These are phyloP conservation scores for Dioscorea dumetorum DNA, from an alignment of 106 monocot genomes.

Conservation along the genomic window DNA sequence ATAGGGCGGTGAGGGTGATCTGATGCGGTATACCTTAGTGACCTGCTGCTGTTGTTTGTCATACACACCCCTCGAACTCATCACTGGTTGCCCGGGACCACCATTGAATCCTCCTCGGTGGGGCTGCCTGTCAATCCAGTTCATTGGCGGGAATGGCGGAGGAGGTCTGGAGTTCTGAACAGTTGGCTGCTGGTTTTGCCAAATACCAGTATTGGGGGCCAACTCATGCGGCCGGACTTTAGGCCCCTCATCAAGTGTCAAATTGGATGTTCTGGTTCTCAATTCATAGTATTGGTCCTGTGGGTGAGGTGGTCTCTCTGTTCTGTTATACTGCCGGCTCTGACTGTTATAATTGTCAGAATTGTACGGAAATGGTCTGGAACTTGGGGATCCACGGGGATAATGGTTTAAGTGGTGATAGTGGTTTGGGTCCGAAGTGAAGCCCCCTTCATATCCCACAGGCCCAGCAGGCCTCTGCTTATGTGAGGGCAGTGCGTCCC, in stretches of 20 bases:
- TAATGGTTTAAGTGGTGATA: constrained; percentile 5
- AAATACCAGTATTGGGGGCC: constrained; percentile 22
- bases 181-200: constrained; percentile 18
- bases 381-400: constrained; percentile 13
- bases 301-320: constrained; percentile 13
- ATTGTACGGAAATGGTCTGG: constrained; percentile 14
- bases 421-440: constrained; percentile 20
- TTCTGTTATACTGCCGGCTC: constrained; percentile 25
- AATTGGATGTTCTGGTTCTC: constrained; percentile 28
- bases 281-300: constrained; percentile 18
- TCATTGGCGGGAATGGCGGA: constrained; percentile 51
- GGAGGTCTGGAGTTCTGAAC: constrained; percentile 26
- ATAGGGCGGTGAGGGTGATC: constrained; percentile 8
- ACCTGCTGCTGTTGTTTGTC: constrained; percentile 23
- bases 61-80: neutral
- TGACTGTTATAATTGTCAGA: constrained; percentile 13
- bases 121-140: constrained; percentile 55
- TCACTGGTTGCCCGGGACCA: constrained; percentile 2
- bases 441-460: constrained; percentile 40
- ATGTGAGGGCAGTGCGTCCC: constrained; percentile 13
- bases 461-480: constrained; percentile 41
- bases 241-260: constrained; percentile 29
- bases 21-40: constrained; percentile 43
- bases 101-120: constrained; percentile 1
- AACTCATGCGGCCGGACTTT: constrained; percentile 1